Percentiles rank a stretch among this genome's conserved stretches.
Conservation (phyloP, 1,284 basidiomycete genomes). For the Cystobasidium slooffiae region DNA sequence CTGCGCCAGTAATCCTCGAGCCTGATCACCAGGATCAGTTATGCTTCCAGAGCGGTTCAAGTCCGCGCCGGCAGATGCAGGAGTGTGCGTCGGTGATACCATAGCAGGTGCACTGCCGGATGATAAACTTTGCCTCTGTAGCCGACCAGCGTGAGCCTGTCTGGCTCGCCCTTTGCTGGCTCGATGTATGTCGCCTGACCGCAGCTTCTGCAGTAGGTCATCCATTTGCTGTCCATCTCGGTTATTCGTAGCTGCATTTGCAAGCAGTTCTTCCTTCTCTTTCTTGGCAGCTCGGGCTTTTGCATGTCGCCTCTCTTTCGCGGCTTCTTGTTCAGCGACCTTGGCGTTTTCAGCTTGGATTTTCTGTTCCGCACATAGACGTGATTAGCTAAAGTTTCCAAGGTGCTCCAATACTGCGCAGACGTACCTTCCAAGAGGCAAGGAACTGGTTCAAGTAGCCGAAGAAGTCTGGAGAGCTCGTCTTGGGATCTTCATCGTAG, state of each 20-base stretch:
- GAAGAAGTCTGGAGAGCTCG: conserved; percentile 74
- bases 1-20: conserved; percentile 33
- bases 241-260: conserved; percentile 11
- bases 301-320: conserved; percentile 16
- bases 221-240: conserved; percentile 38
- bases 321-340: conserved; percentile 28
- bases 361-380: neutral
- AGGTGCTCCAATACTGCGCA: neutral
- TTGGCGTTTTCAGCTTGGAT: conserved; percentile 28
- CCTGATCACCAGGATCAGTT: conserved; percentile 19
- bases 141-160: conserved; percentile 27
- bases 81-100: neutral
- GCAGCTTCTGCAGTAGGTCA: conserved; percentile 32
- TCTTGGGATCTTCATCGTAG: conserved; percentile 70
- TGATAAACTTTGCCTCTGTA: conserved; percentile 18
- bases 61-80: neutral
- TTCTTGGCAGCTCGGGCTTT: conserved; percentile 19
- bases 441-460: conserved; percentile 93
- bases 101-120: neutral
- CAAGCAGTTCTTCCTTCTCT: conserved; percentile 20
- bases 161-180: conserved; percentile 15
- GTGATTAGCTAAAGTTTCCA: neutral
- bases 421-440: conserved; percentile 78
- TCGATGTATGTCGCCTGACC: conserved; percentile 29
- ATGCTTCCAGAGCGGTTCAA: neutral